Conservation (phyloP, 1,139 yeast genomes). For the Saccharomyces hybrid region DNA sequence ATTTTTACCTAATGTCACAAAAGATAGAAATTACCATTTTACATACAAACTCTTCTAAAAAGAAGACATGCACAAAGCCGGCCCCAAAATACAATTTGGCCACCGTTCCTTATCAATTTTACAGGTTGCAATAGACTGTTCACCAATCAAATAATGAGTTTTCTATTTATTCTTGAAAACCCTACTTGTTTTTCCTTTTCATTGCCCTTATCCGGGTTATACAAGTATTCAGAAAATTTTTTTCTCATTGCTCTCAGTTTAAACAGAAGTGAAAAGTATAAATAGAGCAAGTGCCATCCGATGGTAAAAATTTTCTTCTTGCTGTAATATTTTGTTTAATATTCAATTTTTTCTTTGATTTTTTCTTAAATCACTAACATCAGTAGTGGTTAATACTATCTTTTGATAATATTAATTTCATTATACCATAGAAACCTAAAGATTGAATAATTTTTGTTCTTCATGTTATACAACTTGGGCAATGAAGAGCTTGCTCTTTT, state of each 20-base stretch:
- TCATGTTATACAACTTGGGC: constrained; percentile 8
- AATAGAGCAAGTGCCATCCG: background rate
- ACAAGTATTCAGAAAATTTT: background rate
- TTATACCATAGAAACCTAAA: constrained; percentile 46
- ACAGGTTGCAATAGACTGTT: background rate
- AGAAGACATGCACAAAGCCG: too few relatives aligned
- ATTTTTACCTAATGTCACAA: background rate
- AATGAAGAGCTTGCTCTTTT: constrained; percentile 2
- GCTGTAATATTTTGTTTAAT: background rate
- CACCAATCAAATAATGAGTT: background rate
- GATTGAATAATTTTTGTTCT: constrained; percentile 28
- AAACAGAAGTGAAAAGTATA: background rate
- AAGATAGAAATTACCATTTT: background rate
- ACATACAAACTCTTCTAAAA: too few relatives aligned
- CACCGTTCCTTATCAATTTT: background rate
- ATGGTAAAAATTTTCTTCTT: background rate
- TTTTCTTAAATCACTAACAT: constrained; percentile 27
- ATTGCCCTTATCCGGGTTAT: background rate
- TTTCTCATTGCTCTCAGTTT: too few relatives aligned
- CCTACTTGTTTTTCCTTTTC: background rate
- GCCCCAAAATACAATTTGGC: too few relatives aligned
- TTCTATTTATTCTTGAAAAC: background rate
- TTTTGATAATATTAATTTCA: constrained; percentile 37
- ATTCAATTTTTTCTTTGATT: constrained; percentile 5
- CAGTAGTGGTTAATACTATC: constrained; percentile 38